Evolutionary conservation across 495 filamentous ascomycete species (phyloP), one percentile per base, ranked within the genome.

Genomic region (Trichoderma asperelloides): DNA sequence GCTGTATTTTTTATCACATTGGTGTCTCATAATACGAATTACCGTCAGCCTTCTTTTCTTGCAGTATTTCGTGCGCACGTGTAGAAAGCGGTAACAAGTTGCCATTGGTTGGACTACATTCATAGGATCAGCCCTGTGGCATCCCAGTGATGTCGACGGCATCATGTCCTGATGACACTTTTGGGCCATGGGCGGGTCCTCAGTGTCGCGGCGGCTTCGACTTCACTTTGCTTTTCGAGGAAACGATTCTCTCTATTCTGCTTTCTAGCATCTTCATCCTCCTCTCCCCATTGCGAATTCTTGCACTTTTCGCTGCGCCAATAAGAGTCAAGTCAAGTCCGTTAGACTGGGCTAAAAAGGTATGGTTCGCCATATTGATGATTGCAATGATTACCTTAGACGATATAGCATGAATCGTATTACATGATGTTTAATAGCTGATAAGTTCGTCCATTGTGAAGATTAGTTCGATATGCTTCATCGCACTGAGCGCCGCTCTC

Each of bases 241-340:
- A 85, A 63, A 74, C 74, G 12, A 80, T 85, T 30, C 72, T 84
- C 11, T 72, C 71, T 16, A 71, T 82, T 15, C 69, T 78, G 13
- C 81, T 81, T 23, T 72, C 77, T 40, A 67, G 71, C 8, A 67
- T 81, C 33, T 74, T 84, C 25, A 65, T 85, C 12, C 21, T 62
- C 55, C 23, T 25, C n/a, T 25, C 55, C 11, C 23, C 55, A 25
- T 25, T 23, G 3, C 55, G 55, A 8, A 25, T 62, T 13, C 12
- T 33, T n/a, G 8, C 28, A 18, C 5, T 45, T 18, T 18, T 18
- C 41, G 18, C 41, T 15, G 41, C 41, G 41, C 18, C 41, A 16
- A 18, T 15, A 45, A 45, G 18, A 45, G 41, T 45, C 41, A 45
- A 45, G 41, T 45, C 41, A 18, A 45, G 18, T 62, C 21, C 23